Evolutionary conservation across 805 yeast genomes (phyloP).

Genomic region (Millerozyma miso): DNA sequence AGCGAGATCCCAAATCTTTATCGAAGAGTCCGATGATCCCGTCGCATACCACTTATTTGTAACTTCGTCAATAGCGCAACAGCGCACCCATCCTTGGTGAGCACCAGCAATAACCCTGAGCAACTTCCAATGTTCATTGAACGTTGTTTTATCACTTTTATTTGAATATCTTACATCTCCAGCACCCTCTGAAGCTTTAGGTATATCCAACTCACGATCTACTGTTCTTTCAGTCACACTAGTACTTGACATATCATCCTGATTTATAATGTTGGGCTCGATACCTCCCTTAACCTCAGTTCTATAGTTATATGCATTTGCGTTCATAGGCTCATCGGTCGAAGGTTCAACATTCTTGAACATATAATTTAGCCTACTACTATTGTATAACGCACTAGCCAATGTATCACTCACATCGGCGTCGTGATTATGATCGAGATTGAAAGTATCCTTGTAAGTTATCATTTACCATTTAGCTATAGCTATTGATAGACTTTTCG

Average conservation of each 20-base stretch:
- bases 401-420: slow-evolving; percentile 27
- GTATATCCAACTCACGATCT: background rate
- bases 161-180: background rate
- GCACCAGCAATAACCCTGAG: slow-evolving; percentile 72
- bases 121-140: slow-evolving; percentile 51
- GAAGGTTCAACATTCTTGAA: slow-evolving; percentile 7
- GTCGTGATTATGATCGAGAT: slow-evolving; percentile 2
- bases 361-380: slow-evolving; percentile 22
- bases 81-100: slow-evolving; percentile 89
- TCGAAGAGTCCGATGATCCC: slow-evolving; percentile 84
- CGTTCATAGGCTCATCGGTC: background rate
- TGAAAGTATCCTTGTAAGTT: slow-evolving; percentile 9
- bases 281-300: background rate
- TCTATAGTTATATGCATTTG: background rate
- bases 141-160: background rate
- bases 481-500: too few species aligned
- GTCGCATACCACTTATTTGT: slow-evolving; percentile 88
- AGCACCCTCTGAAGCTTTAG: background rate
- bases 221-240: background rate
- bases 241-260: background rate
- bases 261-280: background rate
- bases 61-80: slow-evolving; percentile 73
- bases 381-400: slow-evolving; percentile 29
- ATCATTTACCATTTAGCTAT: slow-evolving; percentile 7
- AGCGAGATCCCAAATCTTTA: slow-evolving; percentile 89